Evolutionary conservation across 805 yeast species (phyloP).

Genomic region (Nakazawaea holstii): DNA sequence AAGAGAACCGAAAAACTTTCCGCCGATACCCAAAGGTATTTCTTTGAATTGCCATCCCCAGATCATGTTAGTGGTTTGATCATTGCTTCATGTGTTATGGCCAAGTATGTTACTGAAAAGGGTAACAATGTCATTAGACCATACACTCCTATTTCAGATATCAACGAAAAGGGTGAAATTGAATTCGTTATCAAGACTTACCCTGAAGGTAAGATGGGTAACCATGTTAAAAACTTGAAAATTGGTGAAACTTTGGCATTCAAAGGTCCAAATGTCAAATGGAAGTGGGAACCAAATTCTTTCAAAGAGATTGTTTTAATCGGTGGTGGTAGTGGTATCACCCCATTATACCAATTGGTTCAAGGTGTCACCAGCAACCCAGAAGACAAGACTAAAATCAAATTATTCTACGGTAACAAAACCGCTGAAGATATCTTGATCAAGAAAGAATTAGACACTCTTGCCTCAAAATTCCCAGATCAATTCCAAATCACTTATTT

Average conservation of each 20-base stretch:
- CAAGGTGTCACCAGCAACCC: slow-evolving; percentile 75
- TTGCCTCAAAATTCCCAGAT: slow-evolving; percentile 65
- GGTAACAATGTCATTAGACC: slow-evolving; percentile 87
- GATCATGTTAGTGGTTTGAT: slow-evolving; percentile 72
- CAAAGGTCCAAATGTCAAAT: slow-evolving; percentile 92
- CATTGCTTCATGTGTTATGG: slow-evolving; percentile 73
- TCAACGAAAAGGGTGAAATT: slow-evolving; percentile 64
- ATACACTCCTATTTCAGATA: slow-evolving; percentile 79
- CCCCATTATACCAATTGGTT: slow-evolving; percentile 88
- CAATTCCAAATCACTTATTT: slow-evolving; percentile 77
- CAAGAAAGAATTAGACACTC: slow-evolving; percentile 67
- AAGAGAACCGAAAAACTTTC: slow-evolving; percentile 45
- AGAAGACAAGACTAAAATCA: slow-evolving; percentile 82
- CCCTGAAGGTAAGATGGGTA: slow-evolving; percentile 78
- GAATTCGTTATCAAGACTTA: slow-evolving; percentile 82
- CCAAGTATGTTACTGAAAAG: slow-evolving; percentile 78
- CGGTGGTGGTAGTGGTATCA: slow-evolving; percentile 97
- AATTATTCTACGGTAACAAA: slow-evolving; percentile 75
- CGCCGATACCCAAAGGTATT: slow-evolving; percentile 60
- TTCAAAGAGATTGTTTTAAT: slow-evolving; percentile 74
- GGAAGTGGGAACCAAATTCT: slow-evolving; percentile 85
- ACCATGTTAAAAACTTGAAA: slow-evolving; percentile 65
- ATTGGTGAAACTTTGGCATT: slow-evolving; percentile 78
- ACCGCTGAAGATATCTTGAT: slow-evolving; percentile 77
- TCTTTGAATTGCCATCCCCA: slow-evolving; percentile 60